Evolutionary conservation across 345 rosid genomes (phyloP).

Genomic region (Euphorbia peplus): DNA sequence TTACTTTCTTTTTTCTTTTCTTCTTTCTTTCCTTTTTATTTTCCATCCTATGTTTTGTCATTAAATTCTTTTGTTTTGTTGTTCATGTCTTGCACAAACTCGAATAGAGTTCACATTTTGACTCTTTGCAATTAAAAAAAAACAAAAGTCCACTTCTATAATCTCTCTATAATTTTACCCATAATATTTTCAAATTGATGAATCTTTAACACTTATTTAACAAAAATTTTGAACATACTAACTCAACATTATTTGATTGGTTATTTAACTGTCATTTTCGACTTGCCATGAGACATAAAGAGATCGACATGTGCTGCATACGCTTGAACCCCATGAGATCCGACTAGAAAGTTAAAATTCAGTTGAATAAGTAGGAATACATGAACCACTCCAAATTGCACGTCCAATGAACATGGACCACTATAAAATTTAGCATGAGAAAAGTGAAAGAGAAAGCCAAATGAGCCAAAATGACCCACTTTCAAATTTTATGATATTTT

Average conservation of each 20-base stretch:
- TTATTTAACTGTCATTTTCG: too few species aligned
- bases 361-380: too few species aligned
- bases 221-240: too few species aligned
- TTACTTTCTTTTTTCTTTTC: slow-evolving; percentile 3
- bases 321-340: too few species aligned
- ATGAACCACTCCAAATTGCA: too few species aligned
- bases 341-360: too few species aligned
- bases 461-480: slow-evolving; percentile 23
- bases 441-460: slow-evolving; percentile 20
- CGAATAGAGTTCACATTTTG: slow-evolving; percentile 35
- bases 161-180: slow-evolving; percentile 3
- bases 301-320: too few species aligned
- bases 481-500: slow-evolving; percentile 7
- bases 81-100: slow-evolving; percentile 33
- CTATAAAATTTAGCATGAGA: too few species aligned
- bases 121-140: slow-evolving; percentile 20
- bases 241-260: too few species aligned
- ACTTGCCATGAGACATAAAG: too few species aligned
- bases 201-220: too few species aligned
- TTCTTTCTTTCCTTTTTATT: not conserved
- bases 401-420: not conserved
- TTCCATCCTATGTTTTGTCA: not conserved
- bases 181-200: too few species aligned
- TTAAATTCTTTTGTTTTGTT: slow-evolving; percentile 9
- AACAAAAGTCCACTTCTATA: slow-evolving; percentile 25